These are phyloP conservation scores for Scheffersomyces insectosa DNA, from an alignment of 1,139 yeast genomes.

Conservation along the genomic window DNA sequence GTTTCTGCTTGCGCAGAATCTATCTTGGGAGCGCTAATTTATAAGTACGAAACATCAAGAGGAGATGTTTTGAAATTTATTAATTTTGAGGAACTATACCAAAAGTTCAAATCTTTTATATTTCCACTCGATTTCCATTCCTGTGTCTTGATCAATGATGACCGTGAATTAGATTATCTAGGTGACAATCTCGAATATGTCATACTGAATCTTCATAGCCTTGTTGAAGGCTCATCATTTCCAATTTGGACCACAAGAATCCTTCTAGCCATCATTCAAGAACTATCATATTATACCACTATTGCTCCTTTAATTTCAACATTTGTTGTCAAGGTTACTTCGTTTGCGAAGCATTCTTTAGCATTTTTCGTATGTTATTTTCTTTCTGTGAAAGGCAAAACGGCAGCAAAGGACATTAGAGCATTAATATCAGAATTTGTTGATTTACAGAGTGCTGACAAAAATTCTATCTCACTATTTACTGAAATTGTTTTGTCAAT, in stretches of 20 bases:
- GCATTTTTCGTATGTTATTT: conserved; percentile 27
- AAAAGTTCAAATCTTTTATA: conserved; percentile 17
- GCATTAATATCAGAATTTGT: conserved; percentile 13
- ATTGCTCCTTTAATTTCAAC: conserved; percentile 25
- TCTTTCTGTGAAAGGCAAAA: conserved; percentile 16
- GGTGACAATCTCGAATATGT: conserved; percentile 15
- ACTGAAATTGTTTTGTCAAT: conserved; percentile 42
- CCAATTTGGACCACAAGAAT: conserved; percentile 33
- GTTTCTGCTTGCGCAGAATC: conserved; percentile 36
- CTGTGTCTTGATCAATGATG: conserved; percentile 31
- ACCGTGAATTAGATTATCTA: conserved; percentile 13
- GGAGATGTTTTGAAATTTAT: conserved; percentile 17
- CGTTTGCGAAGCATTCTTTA: conserved; percentile 22
- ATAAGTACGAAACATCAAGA: conserved; percentile 16
- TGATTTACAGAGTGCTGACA: conserved; percentile 7
- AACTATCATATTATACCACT: conserved; percentile 24
- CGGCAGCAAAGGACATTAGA: conserved; percentile 9
- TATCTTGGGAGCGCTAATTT: conserved; percentile 37
- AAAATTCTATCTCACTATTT: conserved; percentile 29
- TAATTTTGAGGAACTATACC: conserved; percentile 16
- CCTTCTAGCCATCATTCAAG: conserved; percentile 34
- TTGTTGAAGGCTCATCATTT: conserved; percentile 8
- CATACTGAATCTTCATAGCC: conserved; percentile 9
- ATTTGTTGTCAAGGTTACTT: conserved; percentile 23
- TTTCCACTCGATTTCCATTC: conserved; percentile 35